Evolutionary conservation across 306 rosid genomes (phyloP).

Genomic region (Parietaria judaica): DNA sequence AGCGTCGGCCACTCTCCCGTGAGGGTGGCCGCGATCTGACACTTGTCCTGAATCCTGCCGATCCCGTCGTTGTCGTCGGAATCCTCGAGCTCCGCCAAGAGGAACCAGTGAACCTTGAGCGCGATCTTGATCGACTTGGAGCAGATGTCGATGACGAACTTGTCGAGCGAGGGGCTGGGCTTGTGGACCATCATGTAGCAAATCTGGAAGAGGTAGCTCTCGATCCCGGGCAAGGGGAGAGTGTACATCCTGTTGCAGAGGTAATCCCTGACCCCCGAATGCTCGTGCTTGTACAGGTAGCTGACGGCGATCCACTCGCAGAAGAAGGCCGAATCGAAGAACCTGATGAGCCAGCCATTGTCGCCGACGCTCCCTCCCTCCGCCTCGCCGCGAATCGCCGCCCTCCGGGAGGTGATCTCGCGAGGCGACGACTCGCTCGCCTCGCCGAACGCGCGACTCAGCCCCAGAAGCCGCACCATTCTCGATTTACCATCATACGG

Average conservation of each 20-base stretch:
- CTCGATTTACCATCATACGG: conserved; percentile 43
- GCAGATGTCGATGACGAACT: conserved; percentile 88
- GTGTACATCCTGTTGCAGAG: conserved; percentile 95
- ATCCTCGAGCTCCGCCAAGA: conserved; percentile 89
- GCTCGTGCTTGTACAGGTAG: conserved; percentile 92
- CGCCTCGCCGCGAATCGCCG: neutral
- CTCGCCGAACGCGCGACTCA: conserved; percentile 40
- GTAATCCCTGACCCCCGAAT: conserved; percentile 84
- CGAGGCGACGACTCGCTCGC: conserved; percentile 58
- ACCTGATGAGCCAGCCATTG: conserved; percentile 96
- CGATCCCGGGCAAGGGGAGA: conserved; percentile 80
- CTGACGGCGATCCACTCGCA: conserved; percentile 99
- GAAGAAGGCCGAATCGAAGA: conserved; percentile 94
- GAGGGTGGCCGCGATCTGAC: conserved; percentile 84
- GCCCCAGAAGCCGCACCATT: conserved; percentile 82
- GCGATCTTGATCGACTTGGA: conserved; percentile 88
- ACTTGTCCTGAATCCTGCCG: conserved; percentile 77
- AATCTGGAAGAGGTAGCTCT: conserved; percentile 92
- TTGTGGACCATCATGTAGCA: conserved; percentile 94
- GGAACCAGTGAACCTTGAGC: conserved; percentile 89
- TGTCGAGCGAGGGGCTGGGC: conserved; percentile 92
- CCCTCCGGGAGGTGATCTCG: conserved; percentile 56
- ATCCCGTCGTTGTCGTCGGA: conserved; percentile 87
- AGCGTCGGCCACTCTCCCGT: conserved; percentile 84
- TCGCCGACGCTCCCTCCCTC: conserved; percentile 57